Percentiles rank a stretch among this genome's conserved stretches.
These are phyloP conservation scores for Chamaecrista fasciculata DNA, from an alignment of 306 rosid genomes.

Conservation along the genomic window DNA sequence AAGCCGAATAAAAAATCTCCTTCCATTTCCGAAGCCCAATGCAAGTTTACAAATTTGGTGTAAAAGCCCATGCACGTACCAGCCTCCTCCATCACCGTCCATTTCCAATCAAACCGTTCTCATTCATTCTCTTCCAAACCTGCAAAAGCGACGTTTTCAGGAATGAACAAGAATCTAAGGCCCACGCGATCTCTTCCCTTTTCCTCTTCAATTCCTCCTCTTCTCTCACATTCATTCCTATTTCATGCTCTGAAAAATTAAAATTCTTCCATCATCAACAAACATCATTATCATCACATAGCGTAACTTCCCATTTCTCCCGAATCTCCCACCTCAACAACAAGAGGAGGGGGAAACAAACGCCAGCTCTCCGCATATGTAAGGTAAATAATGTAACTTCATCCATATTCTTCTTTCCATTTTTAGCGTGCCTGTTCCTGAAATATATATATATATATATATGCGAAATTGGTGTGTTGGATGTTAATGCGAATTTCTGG, in stretches of 20 bases:
- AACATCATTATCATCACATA: too few species aligned
- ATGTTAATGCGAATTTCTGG: slow-evolving; percentile 10
- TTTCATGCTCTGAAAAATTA: background rate
- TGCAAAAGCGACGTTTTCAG: slow-evolving; percentile 23
- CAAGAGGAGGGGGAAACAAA: background rate
- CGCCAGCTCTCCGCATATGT: slow-evolving; percentile 28
- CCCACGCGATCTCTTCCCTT: slow-evolving; percentile 46
- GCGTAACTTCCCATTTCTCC: background rate
- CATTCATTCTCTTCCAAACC: background rate
- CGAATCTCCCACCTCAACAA: background rate
- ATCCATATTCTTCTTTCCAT: background rate
- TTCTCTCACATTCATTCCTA: too few species aligned
- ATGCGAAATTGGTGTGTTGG: slow-evolving; percentile 23
- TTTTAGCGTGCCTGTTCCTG: slow-evolving; percentile 7
- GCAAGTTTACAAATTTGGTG: background rate
- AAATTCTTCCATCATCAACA: background rate
- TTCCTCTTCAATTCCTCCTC: background rate
- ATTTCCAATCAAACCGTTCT: slow-evolving; percentile 15
- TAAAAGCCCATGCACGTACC: slow-evolving; percentile 37
- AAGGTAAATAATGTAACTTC: slow-evolving; percentile 26
- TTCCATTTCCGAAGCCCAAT: slow-evolving; percentile 15
- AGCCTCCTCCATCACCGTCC: slow-evolving; percentile 29
- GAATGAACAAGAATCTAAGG: slow-evolving; percentile 26
- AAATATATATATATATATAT: too few species aligned
- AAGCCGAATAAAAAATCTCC: too few species aligned